Evolutionary conservation across 23 red algal genomes (phyloP), one percentile per base, ranked within the genome.

Genomic region (Pyropia haitanensis): DNA sequence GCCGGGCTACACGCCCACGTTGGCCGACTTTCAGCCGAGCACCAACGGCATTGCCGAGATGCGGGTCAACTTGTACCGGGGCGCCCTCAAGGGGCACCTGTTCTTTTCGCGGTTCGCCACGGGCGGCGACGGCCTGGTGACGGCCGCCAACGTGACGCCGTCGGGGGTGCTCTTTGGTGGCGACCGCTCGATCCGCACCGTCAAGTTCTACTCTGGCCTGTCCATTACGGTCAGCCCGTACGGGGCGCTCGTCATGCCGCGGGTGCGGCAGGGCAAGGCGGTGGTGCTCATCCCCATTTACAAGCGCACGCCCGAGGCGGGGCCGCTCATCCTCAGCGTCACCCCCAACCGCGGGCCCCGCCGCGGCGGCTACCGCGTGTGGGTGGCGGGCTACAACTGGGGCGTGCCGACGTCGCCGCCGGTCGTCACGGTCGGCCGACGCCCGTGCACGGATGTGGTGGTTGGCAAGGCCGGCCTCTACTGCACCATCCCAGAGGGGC

Each of bases 1-100:
- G 16, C 12, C 14, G 1, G 69, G 53, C 23, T 21, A 58, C 1
- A 49, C 59, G 23, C 55, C 48, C 4, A 14, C 64, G 5, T 20
- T 81, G 32, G 29, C 27, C 39, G 54, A 34, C 18, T 71, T 81
- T 54, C 52, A 71, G 31, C 71, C 77, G n/a, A 64, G 58, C 19
- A 71, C 65, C 27, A 81, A 81, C 56, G 77, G 77, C n/a, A 28
- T 81, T 23, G 34, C 65, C 3, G 77, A 81, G 48, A 71, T 71
- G 57, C 34, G 29, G 27, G 65, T 65, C 29, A 81, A 81, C 65
- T 32, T 69, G 30, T 68, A 54, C 23, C 65, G 77, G 9, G 26
- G 51, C 1, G 51, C 31, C 29, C 71, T 65, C 63, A 81, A 81
- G 31, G 77, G 77, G 20, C 65, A 65, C 5, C 59, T 81, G 18